These are phyloP conservation scores for Cetradonia linearis DNA, from an alignment of 495 filamentous ascomycete genomes.

Conservation along the genomic window DNA sequence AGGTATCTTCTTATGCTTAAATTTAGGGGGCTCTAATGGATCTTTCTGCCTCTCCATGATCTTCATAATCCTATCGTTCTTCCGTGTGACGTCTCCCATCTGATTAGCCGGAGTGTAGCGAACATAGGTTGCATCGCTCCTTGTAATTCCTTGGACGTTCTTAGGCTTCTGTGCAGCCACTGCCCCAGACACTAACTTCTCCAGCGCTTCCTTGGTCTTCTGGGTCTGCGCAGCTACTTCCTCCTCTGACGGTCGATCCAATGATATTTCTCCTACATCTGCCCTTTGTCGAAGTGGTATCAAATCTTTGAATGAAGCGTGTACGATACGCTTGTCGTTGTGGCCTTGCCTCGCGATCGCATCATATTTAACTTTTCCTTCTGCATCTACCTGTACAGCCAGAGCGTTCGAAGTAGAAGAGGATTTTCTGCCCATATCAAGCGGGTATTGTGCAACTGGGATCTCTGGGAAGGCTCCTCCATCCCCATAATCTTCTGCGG, in stretches of 20 bases:
- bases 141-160: constrained; percentile 66
- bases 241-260: constrained; percentile 78
- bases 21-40: constrained; percentile 97
- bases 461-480: constrained; percentile 96
- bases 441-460: constrained; percentile 85
- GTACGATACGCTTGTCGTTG: constrained; percentile 69
- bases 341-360: constrained; percentile 91
- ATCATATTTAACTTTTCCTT: constrained; percentile 93
- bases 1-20: constrained; percentile 97
- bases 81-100: constrained; percentile 82
- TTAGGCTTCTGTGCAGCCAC: constrained; percentile 92
- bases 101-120: constrained; percentile 92
- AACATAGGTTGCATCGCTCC: constrained; percentile 84
- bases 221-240: constrained; percentile 73
- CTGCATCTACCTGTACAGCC: constrained; percentile 77
- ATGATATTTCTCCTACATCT: constrained; percentile 84
- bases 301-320: constrained; percentile 92
- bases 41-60: constrained; percentile 91
- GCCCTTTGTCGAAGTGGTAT: constrained; percentile 91
- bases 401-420: constrained; percentile 73
- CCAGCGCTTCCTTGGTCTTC: constrained; percentile 76
- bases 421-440: constrained; percentile 82
- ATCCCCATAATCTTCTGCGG: constrained; percentile 85
- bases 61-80: constrained; percentile 96
- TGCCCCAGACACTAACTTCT: constrained; percentile 70